phyloP scores from a whole-genome alignment of 345 rosid species.

The Aegle marmelos region DNA sequence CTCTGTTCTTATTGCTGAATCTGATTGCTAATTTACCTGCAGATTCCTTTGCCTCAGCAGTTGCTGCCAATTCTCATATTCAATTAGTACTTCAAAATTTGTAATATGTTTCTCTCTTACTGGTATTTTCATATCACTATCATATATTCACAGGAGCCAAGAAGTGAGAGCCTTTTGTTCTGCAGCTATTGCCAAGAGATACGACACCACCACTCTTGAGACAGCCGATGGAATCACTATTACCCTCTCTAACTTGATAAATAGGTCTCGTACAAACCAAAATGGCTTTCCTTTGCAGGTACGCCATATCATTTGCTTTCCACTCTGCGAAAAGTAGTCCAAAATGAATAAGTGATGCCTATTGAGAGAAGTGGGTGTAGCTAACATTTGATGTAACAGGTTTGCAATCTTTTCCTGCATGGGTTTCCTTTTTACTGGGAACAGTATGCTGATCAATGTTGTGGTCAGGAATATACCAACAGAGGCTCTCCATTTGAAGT shows the following conservation, averaged over 20 bases:
- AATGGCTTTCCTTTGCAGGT: constrained; percentile 52
- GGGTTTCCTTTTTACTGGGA: constrained; percentile 57
- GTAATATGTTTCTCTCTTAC: background rate
- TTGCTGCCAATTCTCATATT: background rate
- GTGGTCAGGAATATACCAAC: constrained; percentile 16
- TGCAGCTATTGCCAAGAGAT: constrained; percentile 41
- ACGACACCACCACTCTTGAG: constrained; percentile 36
- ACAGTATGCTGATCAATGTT: constrained; percentile 19
- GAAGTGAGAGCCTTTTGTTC: constrained; percentile 42
- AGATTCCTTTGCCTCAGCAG: too few relatives aligned
- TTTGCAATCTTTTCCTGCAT: constrained; percentile 39
- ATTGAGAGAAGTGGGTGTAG: background rate
- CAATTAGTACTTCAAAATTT: background rate
- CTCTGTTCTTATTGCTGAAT: too few relatives aligned
- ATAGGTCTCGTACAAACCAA: constrained; percentile 30
- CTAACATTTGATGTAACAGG: constrained; percentile 23
- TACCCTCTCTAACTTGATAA: constrained; percentile 36
- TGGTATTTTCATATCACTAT: background rate
- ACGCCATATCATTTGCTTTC: background rate
- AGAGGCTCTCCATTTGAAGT: background rate
- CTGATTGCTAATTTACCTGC: too few relatives aligned
- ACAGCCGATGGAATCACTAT: constrained; percentile 44
- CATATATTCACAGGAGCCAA: constrained; percentile 12
- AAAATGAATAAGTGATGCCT: background rate
- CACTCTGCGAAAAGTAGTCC: background rate